These are phyloP conservation scores for Cylindrotheca closterium DNA, from an alignment of 108 stramenopile species.

Conservation along the genomic window DNA sequence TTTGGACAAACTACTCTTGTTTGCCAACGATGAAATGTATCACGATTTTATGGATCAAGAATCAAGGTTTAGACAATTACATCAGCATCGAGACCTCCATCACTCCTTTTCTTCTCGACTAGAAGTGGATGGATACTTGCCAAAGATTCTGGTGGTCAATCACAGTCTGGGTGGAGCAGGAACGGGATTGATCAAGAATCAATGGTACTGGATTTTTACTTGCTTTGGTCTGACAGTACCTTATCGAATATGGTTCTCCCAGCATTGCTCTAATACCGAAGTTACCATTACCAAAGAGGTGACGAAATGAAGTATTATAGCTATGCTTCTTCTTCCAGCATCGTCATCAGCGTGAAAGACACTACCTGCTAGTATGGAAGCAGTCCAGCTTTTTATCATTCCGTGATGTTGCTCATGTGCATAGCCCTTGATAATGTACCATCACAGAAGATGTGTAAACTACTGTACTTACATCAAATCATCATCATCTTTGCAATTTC, in stretches of 20 bases:
- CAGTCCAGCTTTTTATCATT: too few relatives aligned
- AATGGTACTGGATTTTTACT: background rate
- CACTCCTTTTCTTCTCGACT: background rate
- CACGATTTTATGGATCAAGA: slow-evolving; percentile 1
- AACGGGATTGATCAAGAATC: background rate
- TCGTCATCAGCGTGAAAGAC: too few relatives aligned
- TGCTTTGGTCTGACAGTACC: background rate
- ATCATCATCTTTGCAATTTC: too few relatives aligned
- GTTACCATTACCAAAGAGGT: background rate
- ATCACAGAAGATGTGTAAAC: too few relatives aligned
- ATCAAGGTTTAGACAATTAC: background rate
- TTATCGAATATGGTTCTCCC: background rate
- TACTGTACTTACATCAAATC: too few relatives aligned
- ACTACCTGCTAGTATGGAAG: too few relatives aligned
- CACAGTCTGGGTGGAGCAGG: background rate
- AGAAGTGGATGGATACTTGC: background rate
- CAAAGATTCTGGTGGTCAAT: background rate
- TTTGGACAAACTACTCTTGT: background rate
- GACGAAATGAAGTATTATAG: too few relatives aligned
- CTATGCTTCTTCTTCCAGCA: too few relatives aligned
- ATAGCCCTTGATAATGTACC: too few relatives aligned
- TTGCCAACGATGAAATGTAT: slow-evolving; percentile 5
- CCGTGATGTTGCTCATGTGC: too few relatives aligned
- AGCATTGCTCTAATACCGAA: background rate
- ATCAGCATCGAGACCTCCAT: background rate